phyloP scores from a whole-genome alignment of 495 filamentous ascomycete species.

The Xylaria acuta region DNA sequence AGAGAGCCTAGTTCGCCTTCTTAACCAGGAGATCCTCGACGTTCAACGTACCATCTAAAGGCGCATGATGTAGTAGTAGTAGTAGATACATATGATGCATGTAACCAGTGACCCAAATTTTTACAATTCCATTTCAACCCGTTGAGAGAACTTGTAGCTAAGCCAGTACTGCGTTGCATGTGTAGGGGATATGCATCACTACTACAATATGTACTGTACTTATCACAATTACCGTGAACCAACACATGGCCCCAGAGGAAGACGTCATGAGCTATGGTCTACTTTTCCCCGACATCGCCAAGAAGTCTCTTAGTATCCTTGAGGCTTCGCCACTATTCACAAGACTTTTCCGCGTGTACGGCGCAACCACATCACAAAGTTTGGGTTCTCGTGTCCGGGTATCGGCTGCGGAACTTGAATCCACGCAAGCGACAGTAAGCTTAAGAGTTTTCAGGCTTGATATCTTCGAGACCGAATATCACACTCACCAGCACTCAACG shows the following conservation, averaged over 20 bases:
- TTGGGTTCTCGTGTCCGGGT: not conserved
- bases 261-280: slow-evolving; percentile 1
- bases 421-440: not conserved
- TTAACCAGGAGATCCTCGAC: not conserved
- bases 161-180: not conserved
- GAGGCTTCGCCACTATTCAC: slow-evolving; percentile 6
- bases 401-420: not conserved
- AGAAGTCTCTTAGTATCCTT: not conserved
- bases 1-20: not conserved
- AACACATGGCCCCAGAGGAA: not conserved
- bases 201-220: not conserved
- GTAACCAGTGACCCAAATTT: not conserved
- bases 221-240: not conserved
- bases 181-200: slow-evolving; percentile 27
- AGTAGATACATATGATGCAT: not conserved
- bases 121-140: slow-evolving; percentile 12
- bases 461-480: not conserved
- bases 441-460: not conserved
- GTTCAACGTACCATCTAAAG: not conserved
- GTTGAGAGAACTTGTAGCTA: slow-evolving; percentile 1
- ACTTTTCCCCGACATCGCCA: not conserved
- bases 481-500: not conserved
- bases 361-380: not conserved
- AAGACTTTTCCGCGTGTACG: slow-evolving; percentile 1
- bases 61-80: not conserved